Conservation (phyloP, 2,329 filamentous ascomycete genomes). For the Aaosphaeria arxii region DNA sequence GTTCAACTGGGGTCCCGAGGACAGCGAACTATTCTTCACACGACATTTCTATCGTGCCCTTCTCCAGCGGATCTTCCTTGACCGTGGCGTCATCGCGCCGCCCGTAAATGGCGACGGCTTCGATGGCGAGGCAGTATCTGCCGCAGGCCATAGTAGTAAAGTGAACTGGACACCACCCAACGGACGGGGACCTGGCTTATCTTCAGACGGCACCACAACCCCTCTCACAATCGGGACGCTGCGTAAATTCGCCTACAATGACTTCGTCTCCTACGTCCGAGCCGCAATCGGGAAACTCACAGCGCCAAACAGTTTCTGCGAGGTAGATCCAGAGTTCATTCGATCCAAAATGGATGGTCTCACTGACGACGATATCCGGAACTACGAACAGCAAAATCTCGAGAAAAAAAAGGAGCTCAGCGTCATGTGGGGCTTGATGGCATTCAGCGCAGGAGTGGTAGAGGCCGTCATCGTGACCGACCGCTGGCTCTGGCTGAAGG, state of each 20-base stretch:
- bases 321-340: slow-evolving; percentile 50
- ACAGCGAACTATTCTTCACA: slow-evolving; percentile 85
- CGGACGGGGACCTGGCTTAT: slow-evolving; percentile 49
- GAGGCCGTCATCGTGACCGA: slow-evolving; percentile 90
- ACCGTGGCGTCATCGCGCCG: slow-evolving; percentile 71
- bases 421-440: slow-evolving; percentile 92
- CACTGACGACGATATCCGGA: slow-evolving; percentile 70
- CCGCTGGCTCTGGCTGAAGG: slow-evolving; percentile 80
- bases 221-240: slow-evolving; percentile 86
- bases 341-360: slow-evolving; percentile 63
- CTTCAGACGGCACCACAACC: slow-evolving; percentile 57
- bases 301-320: slow-evolving; percentile 30
- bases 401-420: slow-evolving; percentile 76
- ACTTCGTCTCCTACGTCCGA: slow-evolving; percentile 73
- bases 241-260: slow-evolving; percentile 73
- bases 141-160: slow-evolving; percentile 29
- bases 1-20: slow-evolving; percentile 79
- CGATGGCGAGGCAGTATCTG: slow-evolving; percentile 37
- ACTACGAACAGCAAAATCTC: slow-evolving; percentile 65
- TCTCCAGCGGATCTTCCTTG: slow-evolving; percentile 87
- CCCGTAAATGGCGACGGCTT: slow-evolving; percentile 34
- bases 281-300: slow-evolving; percentile 74
- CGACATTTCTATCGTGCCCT: slow-evolving; percentile 91
- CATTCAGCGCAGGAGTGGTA: slow-evolving; percentile 84
- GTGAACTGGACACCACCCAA: slow-evolving; percentile 33